Evolutionary conservation across 306 rosid genomes (phyloP), one percentile per base, ranked within the genome.

Genomic region (Aeschynomene evenia): DNA sequence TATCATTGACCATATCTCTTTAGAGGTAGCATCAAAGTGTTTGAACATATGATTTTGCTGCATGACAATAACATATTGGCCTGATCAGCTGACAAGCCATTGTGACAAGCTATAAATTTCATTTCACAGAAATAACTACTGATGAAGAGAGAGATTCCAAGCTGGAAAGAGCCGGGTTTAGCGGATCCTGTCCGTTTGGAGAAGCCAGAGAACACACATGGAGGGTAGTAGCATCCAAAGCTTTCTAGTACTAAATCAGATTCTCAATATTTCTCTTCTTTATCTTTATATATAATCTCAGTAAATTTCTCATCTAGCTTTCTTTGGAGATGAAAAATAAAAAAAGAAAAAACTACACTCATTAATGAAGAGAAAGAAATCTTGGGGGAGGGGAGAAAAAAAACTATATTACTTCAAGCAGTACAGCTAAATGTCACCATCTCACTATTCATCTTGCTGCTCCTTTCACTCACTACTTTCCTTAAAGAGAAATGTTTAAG

Each of bases 121-220:
- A 58, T 57, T 74, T 78, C 78, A 54, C 79, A 67, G 73, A 76
- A n/a, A 74, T 79, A 80, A 61, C 61, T 72, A 61, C 61, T 72
- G 77, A 49, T 75, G 84, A 72, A 43, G 75, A 49, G 86, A 43
- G 75, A 49, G 86, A 76, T 33, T 80, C 88, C 80, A n/a, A 83
- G 90, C 80, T 78, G 86, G 86, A 86, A 86, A 85, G 81, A 78
- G 16, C 92, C 92, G 92, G 84, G 80, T 87, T 87, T 84, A 79
- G 73, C 79, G 96, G 96, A 89, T 89, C 98, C 88, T 89, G 96
- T 92, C 90, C 83, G 68, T 65, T 60, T 48, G 54, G 34, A 70
- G 66, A 74, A 21, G 65, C 79, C 75, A 76, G 72, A 79, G 78
- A 51, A 71, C 63, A 62, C 72, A 68, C 64, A 60, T 52, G 76